These are phyloP conservation scores for Amauroascus niger DNA, from an alignment of 2,329 filamentous ascomycete genomes.

Conservation along the genomic window DNA sequence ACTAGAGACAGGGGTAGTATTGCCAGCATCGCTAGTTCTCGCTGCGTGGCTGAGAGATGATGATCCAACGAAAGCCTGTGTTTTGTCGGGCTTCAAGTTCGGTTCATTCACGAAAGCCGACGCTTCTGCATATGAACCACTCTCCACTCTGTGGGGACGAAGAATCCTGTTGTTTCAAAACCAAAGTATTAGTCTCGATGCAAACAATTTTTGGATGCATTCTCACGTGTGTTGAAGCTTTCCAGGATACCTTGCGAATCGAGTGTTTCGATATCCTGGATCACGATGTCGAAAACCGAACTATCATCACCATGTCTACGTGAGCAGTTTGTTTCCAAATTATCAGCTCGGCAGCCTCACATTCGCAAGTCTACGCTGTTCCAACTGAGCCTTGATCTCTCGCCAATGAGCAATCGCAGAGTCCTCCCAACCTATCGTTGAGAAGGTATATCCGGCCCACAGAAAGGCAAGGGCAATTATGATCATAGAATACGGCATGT, in stretches of 20 bases:
- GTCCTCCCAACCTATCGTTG: not conserved
- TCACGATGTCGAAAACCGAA: not conserved
- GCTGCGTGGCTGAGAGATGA: too few relatives aligned
- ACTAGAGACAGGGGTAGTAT: not conserved
- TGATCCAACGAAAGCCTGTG: too few relatives aligned
- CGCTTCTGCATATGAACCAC: not conserved
- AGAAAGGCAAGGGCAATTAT: slow-evolving; percentile 1
- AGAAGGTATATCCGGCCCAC: slow-evolving; percentile 3
- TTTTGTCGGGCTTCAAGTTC: too few relatives aligned
- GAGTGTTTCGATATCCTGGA: not conserved
- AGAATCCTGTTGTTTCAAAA: not conserved
- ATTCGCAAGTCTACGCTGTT: not conserved
- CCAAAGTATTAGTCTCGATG: not conserved
- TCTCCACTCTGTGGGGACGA: not conserved
- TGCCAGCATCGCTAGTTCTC: too few relatives aligned
- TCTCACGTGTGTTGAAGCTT: not conserved
- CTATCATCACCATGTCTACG: not conserved
- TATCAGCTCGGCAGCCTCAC: not conserved
- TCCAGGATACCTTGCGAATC: not conserved
- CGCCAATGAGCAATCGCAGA: not conserved
- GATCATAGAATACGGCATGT: slow-evolving; percentile 4
- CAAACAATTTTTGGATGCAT: not conserved
- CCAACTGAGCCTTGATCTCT: not conserved
- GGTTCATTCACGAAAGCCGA: too few relatives aligned
- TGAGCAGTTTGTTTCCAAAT: not conserved